Percentiles rank a stretch among this genome's conserved stretches.
These are phyloP conservation scores for Lophiostoma macrostomum DNA, from an alignment of 495 filamentous ascomycete species.

Conservation along the genomic window DNA sequence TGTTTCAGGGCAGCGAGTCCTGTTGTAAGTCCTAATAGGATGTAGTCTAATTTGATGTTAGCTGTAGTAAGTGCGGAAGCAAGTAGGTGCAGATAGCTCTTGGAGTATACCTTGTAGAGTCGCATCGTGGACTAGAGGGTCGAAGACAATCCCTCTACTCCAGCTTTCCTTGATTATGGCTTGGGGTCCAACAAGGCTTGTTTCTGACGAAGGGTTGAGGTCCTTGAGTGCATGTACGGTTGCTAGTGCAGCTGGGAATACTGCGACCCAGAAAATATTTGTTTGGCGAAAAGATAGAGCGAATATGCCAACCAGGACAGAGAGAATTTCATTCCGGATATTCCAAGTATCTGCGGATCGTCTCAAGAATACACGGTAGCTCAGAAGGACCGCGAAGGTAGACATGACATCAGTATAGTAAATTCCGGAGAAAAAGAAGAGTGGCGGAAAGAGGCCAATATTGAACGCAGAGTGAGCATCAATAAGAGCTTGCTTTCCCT, in stretches of 20 bases:
- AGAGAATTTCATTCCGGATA: not conserved
- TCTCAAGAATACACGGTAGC: conserved; percentile 31
- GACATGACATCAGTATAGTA: conserved; percentile 90
- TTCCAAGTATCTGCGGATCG: not conserved
- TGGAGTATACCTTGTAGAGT: conserved; percentile 6
- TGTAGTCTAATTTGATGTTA: conserved; percentile 49
- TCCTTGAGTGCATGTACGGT: conserved; percentile 43
- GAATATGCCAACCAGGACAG: conserved; percentile 51
- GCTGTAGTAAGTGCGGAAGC: not conserved
- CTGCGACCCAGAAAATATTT: conserved; percentile 91
- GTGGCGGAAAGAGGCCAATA: conserved; percentile 77
- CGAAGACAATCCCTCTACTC: conserved; percentile 52
- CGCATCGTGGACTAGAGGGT: conserved; percentile 48
- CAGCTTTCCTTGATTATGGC: conserved; percentile 29
- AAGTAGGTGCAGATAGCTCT: not conserved
- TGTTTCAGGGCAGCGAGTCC: conserved; percentile 54
- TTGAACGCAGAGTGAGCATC: conserved; percentile 66
- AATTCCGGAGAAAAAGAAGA: conserved; percentile 92
- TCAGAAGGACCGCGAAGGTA: conserved; percentile 54
- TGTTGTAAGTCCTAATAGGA: conserved; percentile 59
- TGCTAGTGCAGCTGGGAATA: conserved; percentile 78
- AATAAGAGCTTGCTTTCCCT: not conserved
- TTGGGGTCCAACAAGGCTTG: not conserved
- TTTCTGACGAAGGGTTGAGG: not conserved
- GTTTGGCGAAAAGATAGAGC: conserved; percentile 83